Evolutionary conservation across 257 asterid genomes (phyloP).

Genomic region (Primulina tabacum): DNA sequence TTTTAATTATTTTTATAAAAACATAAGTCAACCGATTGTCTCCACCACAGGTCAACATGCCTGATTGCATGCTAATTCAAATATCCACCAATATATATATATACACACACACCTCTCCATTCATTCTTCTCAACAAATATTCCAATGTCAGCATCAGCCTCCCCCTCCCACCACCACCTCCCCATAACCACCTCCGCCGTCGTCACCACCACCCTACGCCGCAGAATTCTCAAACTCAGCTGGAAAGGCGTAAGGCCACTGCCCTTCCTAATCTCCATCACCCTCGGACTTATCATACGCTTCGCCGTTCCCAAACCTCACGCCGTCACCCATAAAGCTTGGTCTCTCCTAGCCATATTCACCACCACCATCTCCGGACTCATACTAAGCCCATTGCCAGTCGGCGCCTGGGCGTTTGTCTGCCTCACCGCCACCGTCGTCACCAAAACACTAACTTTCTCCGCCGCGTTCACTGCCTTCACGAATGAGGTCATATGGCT

Average conservation of each 20-base stretch:
- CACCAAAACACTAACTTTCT: slow-evolving; percentile 59
- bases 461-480: slow-evolving; percentile 68
- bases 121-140: slow-evolving; percentile 5
- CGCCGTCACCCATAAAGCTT: slow-evolving; percentile 42
- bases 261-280: slow-evolving; percentile 44
- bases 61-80: not conserved
- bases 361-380: slow-evolving; percentile 63
- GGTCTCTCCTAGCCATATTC: slow-evolving; percentile 76
- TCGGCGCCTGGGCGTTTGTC: slow-evolving; percentile 66
- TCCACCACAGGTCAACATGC: not conserved
- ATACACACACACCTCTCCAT: not conserved
- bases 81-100: too few species aligned
- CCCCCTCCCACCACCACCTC: slow-evolving; percentile 18
- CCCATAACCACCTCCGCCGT: slow-evolving; percentile 5
- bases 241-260: slow-evolving; percentile 61
- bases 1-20: too few species aligned
- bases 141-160: slow-evolving; percentile 24
- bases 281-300: slow-evolving; percentile 54
- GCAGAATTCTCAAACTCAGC: not conserved
- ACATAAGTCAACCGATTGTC: not conserved
- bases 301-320: slow-evolving; percentile 71
- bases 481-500: slow-evolving; percentile 79
- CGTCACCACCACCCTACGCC: slow-evolving; percentile 16
- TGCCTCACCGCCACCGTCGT: slow-evolving; percentile 55
- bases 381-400: slow-evolving; percentile 63